Evolutionary conservation across 1,284 basidiomycete genomes (phyloP).

Genomic region (Melampsora americana): DNA sequence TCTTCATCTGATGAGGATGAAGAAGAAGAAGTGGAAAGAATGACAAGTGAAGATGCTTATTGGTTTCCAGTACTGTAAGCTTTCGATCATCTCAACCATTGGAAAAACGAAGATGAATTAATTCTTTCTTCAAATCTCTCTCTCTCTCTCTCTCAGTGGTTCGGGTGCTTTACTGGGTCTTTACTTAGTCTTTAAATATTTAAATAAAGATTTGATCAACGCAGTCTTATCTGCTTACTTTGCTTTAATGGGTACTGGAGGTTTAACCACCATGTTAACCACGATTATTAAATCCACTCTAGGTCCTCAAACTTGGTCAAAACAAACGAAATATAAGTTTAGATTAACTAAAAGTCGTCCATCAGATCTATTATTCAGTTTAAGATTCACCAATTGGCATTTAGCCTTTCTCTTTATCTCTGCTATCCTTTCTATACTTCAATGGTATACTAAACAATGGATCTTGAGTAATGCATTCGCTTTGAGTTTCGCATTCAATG

Average conservation of each 20-base stretch:
- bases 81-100: neutral
- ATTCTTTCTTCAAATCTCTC: too few relatives aligned
- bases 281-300: constrained; percentile 42
- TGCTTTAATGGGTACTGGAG: constrained; percentile 46
- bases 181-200: constrained; percentile 69
- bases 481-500: constrained; percentile 77
- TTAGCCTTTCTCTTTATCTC: constrained; percentile 68
- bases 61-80: constrained; percentile 61
- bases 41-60: constrained; percentile 69
- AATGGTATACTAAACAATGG: constrained; percentile 62
- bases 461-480: constrained; percentile 76
- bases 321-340: constrained; percentile 48
- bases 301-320: constrained; percentile 57
- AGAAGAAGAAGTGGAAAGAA: constrained; percentile 54
- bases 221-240: constrained; percentile 60
- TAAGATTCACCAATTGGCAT: constrained; percentile 63
- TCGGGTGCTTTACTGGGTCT: constrained; percentile 62
- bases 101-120: constrained; percentile 55
- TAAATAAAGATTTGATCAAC: constrained; percentile 79
- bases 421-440: constrained; percentile 55
- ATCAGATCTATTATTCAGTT: constrained; percentile 57
- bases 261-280: constrained; percentile 44
- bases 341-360: constrained; percentile 57
- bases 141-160: constrained; percentile 12
- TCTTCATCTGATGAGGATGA: constrained; percentile 40